Evolutionary conservation across 306 rosid species (phyloP), one percentile per base, ranked within the genome.

Genomic region (Gastrolobium bilobum): DNA sequence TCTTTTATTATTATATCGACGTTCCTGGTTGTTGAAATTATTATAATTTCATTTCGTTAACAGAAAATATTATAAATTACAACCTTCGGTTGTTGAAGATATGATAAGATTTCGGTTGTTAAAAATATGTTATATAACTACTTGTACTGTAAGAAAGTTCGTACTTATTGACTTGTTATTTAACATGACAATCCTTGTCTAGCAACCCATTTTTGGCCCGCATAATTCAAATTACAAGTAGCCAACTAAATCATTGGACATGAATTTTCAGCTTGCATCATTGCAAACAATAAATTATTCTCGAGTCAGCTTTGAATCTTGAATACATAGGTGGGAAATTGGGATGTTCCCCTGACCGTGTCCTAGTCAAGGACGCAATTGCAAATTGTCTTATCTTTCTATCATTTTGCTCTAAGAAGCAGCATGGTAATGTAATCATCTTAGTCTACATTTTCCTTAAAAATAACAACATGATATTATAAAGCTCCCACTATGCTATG

Each of bases 341-440:
- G 74, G 13, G 31, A 1, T 62, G 31, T 62, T 7, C 13, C 64
- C 30, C 4, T 54, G 79, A 31, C 51, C 30, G 2, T 68, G 42
- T 68, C 73, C 72, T 58, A 47, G 77, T 75, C 77, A 81, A 75
- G 50, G 7, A 51, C 5, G 65, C 15, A 26, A 70, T 14, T 69
- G 58, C 67, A 48, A 15, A 68, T 9, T 50, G 51, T 68, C 65
- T 44, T 72, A 7, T 65, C 68, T 76, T 59, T 66, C 43, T 58
- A 57, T 44, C 65, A 14, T 48, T 66, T 54, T 56, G 1, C 57
- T 42, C 73, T 47, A 80, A 75, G 62, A 84, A 84, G 52, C 10
- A 63, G 1, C 76, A 76, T 13, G 59, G 71, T 4, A 69, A 46
- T 38, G 50, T 7, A 61, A 47, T 63, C 15, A 58, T 30, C 46